Evolutionary conservation across 371 early-diverging fungal species (phyloP), one percentile per base, ranked within the genome.

Genomic region (Phascolomyces articulosus): DNA sequence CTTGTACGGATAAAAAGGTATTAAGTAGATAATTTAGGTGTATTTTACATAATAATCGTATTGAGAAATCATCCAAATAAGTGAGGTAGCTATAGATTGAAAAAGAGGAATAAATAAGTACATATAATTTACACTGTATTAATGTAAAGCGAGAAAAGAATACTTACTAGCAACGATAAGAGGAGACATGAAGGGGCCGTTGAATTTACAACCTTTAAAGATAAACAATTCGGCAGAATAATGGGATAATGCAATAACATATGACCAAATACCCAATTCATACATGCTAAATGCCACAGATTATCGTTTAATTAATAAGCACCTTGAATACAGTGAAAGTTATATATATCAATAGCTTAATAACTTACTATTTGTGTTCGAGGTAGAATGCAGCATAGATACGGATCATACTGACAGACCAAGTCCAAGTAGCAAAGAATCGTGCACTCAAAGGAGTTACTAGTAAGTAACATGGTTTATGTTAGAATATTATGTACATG

Each of bases 401-500:
- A 58, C 95, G 90, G 51, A 95, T 79, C 62, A 90, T 83, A 44
- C 86, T 88, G 9, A 88, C 87, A 47, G 88, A 81, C 73, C 90
- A 77, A 13, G 93, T 93, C 93, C 93, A 95, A 27, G 86, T 82
- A 10, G 91, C 93, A 83, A 93, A 91, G 63, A 91, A 76, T 21
- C 93, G 87, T 20, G 88, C 79, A 41, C 88, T 82, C 62, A 94
- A 74, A 28, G 84, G 77, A 7, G 91, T 90, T 2, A 90, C 93
- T 91, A 68, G n/a, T 34, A 21, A 26, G 28, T 6, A 15, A 18
- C 20, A 28, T 44, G 15, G 4, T 44, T 13, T 15, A 13, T 1
- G 16, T 8, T n/a, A 13, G 15, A 44, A 18, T 24, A 26, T 38
- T 13, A 56, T 8, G 8, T 38, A 34, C 31, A 7, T 29, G 21